Percentiles rank a stretch among this genome's conserved stretches.
These are phyloP conservation scores for Cyberlindnera japonica DNA, from an alignment of 805 yeast species.

Conservation along the genomic window DNA sequence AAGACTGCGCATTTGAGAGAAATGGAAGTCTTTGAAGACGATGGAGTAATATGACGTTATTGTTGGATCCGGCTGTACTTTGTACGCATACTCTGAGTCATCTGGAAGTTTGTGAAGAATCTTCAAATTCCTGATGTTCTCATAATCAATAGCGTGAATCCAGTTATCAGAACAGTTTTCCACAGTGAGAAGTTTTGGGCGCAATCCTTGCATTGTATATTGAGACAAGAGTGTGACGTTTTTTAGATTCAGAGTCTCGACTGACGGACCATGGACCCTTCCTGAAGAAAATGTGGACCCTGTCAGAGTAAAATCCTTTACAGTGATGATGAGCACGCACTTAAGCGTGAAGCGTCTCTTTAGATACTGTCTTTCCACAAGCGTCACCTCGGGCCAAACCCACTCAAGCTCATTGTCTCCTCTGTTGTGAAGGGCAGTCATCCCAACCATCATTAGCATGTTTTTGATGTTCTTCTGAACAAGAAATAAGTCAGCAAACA, in stretches of 20 bases:
- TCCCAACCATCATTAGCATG: conserved; percentile 2
- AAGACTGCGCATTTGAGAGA: not conserved
- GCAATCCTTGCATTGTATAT: not conserved
- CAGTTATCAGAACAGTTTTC: conserved; percentile 5
- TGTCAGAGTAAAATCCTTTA: conserved; percentile 1
- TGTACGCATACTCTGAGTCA: not conserved
- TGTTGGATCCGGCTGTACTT: not conserved
- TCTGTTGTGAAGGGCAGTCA: conserved; percentile 1
- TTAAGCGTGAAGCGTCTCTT: conserved; percentile 3
- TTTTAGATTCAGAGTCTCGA: not conserved
- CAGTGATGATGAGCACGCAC: conserved; percentile 3
- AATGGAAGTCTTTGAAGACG: conserved; percentile 1
- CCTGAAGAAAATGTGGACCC: conserved; percentile 2
- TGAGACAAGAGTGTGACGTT: not conserved
- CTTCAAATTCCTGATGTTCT: not conserved
- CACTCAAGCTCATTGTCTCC: conserved; percentile 5
- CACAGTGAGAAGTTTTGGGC: conserved; percentile 1
- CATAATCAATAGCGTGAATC: conserved; percentile 3
- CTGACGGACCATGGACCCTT: not conserved
- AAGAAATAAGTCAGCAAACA: conserved; percentile 4
- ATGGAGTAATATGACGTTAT: not conserved
- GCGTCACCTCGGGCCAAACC: conserved; percentile 12
- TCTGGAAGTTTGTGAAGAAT: not conserved
- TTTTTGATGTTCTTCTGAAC: conserved; percentile 4
- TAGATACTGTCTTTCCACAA: conserved; percentile 7